Evolutionary conservation across 768 basidiomycete species (phyloP), one percentile per base, ranked within the genome.

Genomic region (Roridomyces roridus): DNA sequence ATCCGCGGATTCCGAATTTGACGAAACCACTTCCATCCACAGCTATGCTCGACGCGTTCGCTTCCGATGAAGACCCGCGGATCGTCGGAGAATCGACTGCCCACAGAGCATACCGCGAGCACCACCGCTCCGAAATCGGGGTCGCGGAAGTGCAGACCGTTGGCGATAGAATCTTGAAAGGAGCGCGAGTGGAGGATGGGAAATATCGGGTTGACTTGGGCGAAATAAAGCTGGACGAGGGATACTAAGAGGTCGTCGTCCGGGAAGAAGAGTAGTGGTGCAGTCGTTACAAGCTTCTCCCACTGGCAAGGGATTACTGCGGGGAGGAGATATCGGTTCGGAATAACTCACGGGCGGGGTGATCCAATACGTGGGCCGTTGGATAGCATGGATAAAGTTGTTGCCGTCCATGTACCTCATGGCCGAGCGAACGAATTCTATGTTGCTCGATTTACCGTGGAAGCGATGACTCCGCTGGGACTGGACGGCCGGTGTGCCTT

Each of bases 151-250:
- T 91, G 84, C 12, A 81, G 65, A 0, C 79, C 77, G 3, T 78
- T 72, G 1, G 63, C 60, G 18, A 87, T 60, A 26, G 78, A 75
- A 18, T 72, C 71, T 47, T 83, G 74, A 60, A 92, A 92, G 11
- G 81, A 81, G 0, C 85, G 84, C 0, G 80, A 78, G 64, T 93
- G 91, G 6, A 95, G 71, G 6, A 93, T 69, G 0, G 89, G 88
- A 5, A 79, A 61, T 37, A 79, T 67, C 9, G 70, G 52, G 59
- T 91, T 86, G 51, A 80, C 49, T 37, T 79, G 64, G 0, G 68
- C 67, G 63, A 93, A 93, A 66, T 85, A 92, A 11, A 84, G 70
- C n/a, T 80, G 71, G 43, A 90, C 72, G 31, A 94, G 75, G 1
- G 59, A 52, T 11, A 64, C 60, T 15, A 83, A 71, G 15, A 93